Evolutionary conservation across 2,329 filamentous ascomycete species (phyloP), one percentile per base, ranked within the genome.

Genomic region (Clonostachys sp.): DNA sequence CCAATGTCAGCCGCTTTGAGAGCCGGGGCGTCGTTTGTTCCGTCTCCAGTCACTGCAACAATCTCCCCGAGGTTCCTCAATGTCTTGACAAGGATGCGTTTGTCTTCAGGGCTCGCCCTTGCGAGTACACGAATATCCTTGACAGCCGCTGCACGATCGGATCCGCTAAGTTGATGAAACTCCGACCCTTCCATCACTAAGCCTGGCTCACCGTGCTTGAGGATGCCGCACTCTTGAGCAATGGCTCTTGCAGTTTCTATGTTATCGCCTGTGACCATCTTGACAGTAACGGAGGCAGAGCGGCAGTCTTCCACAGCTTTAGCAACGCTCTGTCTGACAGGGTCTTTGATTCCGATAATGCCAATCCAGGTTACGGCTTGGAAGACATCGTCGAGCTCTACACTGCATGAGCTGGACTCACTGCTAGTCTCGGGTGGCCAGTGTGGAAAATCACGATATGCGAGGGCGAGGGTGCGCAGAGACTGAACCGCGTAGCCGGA

Each of bases 181-280:
- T 30, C 24, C 3, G 24, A 30, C 3, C 24, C 24, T 30, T 30
- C 24, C 24, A 30, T 30, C 24, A 30, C 24, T 30, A 30, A 30
- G 24, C 24, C 24, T 30, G 8, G 24, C 24, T 30, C 67, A 24
- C 77, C 80, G 8, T 73, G 64, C 20, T 80, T 82, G 50, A 76
- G 78, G 54, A 86, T 86, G 13, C 81, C 80, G 60, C 82, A 85
- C 53, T 85, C 80, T 43, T 73, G 66, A 3, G 82, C 82, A 53
- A 86, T 84, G 14, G 83, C 80, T 56, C 79, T 79, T 5, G 83
- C 83, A 2, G 83, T 86, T 48, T 77, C 60, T 40, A 83, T 68
- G 55, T 88, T 87, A 65, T 87, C 84, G 54, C 82, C 84, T 35
- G 84, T 88, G 43, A 88, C 84, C 84, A 88, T 87, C 55, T 84